These are phyloP conservation scores for Discostella stelligera DNA, from an alignment of 352 stramenopile genomes.

Conservation along the genomic window DNA sequence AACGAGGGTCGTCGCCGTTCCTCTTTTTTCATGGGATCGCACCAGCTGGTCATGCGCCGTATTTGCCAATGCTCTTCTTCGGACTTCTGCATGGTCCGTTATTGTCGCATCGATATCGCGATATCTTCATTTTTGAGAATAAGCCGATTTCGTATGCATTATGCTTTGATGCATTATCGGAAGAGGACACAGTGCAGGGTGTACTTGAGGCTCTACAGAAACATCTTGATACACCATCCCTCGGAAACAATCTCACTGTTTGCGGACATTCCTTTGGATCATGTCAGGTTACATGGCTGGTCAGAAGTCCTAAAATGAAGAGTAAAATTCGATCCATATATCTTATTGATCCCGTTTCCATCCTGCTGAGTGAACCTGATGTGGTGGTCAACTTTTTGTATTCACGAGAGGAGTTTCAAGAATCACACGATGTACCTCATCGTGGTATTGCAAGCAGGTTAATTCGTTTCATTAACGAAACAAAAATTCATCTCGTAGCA, in stretches of 20 bases:
- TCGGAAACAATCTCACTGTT: slow-evolving; percentile 45
- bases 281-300: slow-evolving; percentile 75
- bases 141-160: slow-evolving; percentile 55
- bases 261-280: slow-evolving; percentile 82
- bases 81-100: slow-evolving; percentile 34
- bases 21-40: slow-evolving; percentile 85
- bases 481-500: slow-evolving; percentile 60
- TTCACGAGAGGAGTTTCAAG: slow-evolving; percentile 18
- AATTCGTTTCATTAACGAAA: slow-evolving; percentile 41
- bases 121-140: slow-evolving; percentile 80
- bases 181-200: slow-evolving; percentile 71
- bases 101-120: slow-evolving; percentile 25
- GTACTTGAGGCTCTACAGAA: slow-evolving; percentile 62
- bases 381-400: slow-evolving; percentile 83
- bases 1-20: slow-evolving; percentile 42
- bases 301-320: slow-evolving; percentile 44
- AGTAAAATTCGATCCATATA: slow-evolving; percentile 43
- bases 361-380: slow-evolving; percentile 79
- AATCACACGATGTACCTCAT: slow-evolving; percentile 2
- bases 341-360: slow-evolving; percentile 82
- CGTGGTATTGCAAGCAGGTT: slow-evolving; percentile 27
- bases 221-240: slow-evolving; percentile 19
- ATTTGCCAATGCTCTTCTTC: slow-evolving; percentile 71
- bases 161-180: slow-evolving; percentile 62
- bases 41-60: slow-evolving; percentile 64